Conservation (phyloP, 371 early-diverging fungal species). For the Capniomyces stellatus region DNA sequence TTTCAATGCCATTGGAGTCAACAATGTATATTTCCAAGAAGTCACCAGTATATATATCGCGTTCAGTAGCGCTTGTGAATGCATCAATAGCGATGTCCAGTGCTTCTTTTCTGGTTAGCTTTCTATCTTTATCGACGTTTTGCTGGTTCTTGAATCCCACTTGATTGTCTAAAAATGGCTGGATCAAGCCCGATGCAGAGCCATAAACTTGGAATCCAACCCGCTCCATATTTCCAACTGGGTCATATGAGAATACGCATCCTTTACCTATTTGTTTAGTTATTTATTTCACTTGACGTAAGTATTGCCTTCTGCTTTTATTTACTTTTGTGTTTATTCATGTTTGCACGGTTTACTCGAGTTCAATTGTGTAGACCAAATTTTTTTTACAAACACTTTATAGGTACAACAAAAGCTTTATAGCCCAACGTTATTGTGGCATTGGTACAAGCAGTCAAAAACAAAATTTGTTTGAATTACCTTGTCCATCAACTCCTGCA, state of each 20-base stretch:
- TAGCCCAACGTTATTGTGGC: no score
- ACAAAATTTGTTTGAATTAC: background rate
- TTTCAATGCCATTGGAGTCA: conserved; percentile 55
- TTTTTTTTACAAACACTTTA: no score
- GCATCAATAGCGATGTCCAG: conserved; percentile 82
- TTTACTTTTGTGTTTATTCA: no score
- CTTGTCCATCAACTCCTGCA: conserved; percentile 83
- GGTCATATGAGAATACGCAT: conserved; percentile 87
- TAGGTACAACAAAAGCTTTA: no score
- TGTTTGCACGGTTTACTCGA: no score
- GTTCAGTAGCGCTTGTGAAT: conserved; percentile 95
- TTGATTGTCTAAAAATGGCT: conserved; percentile 98
- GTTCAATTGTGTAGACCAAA: no score
- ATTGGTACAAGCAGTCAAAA: no score
- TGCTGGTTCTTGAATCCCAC: conserved; percentile 49
- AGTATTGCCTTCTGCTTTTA: no score
- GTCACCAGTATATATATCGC: conserved; percentile 99
- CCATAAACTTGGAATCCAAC: conserved; percentile 71
- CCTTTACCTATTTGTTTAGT: no score
- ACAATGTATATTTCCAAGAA: conserved; percentile 85
- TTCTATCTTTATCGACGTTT: conserved; percentile 6
- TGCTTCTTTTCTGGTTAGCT: conserved; percentile 31
- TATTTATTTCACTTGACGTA: no score
- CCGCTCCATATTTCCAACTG: conserved; percentile 87
- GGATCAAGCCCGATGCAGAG: conserved; percentile 79